A percentile compares a stretch with the other conserved stretches of the same genome.
phyloP scores from a whole-genome alignment of 2,329 filamentous ascomycete species.

The Pseudogymnoascus verrucosus region DNA sequence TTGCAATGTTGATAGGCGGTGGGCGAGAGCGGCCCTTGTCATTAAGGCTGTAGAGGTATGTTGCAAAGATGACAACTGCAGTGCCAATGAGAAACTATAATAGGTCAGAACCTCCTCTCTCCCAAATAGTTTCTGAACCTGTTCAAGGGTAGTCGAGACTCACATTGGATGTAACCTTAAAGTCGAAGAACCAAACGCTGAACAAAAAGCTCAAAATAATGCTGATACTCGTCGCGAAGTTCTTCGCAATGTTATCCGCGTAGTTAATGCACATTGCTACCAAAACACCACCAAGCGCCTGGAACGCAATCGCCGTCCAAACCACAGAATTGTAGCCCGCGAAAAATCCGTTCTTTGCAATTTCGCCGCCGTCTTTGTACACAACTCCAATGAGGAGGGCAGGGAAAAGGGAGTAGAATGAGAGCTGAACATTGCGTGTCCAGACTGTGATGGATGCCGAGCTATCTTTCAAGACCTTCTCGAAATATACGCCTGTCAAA shows the following conservation, averaged over 20 bases:
- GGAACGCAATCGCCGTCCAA: conserved; percentile 75
- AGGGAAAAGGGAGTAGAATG: conserved; percentile 88
- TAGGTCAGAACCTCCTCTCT: not conserved
- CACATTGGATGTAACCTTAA: conserved; percentile 65
- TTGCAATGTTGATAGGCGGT: conserved; percentile 59
- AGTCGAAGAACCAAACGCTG: conserved; percentile 79
- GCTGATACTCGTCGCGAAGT: conserved; percentile 86
- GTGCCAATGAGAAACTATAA: conserved; percentile 75
- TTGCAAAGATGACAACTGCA: conserved; percentile 67
- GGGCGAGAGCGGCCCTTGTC: conserved; percentile 53
- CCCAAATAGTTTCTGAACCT: not conserved
- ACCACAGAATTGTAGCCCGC: conserved; percentile 90
- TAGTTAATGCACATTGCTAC: conserved; percentile 75
- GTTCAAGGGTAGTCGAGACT: conserved; percentile 29
- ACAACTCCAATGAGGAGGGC: conserved; percentile 79
- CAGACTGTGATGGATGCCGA: conserved; percentile 69
- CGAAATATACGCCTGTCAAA: conserved; percentile 77
- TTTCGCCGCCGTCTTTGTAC: conserved; percentile 77
- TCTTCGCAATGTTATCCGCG: conserved; percentile 85
- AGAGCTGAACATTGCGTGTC: conserved; percentile 91
- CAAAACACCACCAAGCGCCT: conserved; percentile 78
- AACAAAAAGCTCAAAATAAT: conserved; percentile 81
- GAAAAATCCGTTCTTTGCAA: conserved; percentile 82
- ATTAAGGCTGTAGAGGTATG: conserved; percentile 73
- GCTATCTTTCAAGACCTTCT: conserved; percentile 89